A percentile compares a stretch with the other conserved stretches of the same genome.
Conservation (phyloP, 306 rosid species). For the Trifolium fragiferum region DNA sequence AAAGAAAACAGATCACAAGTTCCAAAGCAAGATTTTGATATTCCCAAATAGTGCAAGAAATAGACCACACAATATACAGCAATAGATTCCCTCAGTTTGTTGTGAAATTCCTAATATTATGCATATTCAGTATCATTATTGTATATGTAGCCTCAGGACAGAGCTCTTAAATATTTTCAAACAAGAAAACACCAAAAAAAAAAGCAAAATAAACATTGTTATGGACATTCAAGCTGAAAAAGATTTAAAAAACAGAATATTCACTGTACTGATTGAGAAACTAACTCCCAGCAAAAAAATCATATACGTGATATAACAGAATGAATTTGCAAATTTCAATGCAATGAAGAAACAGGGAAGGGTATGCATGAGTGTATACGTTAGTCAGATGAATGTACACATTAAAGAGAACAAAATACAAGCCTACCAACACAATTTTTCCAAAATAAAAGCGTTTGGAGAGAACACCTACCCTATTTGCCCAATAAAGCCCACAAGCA, state of each 20-base stretch:
- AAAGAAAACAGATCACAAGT: constrained; percentile 27
- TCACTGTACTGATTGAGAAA: constrained; percentile 1
- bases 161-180: constrained; percentile 8
- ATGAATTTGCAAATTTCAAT: constrained; percentile 13
- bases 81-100: constrained; percentile 9
- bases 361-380: constrained; percentile 12
- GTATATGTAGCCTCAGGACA: constrained; percentile 4
- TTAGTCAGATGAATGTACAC: constrained; percentile 1
- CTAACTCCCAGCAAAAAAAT: not conserved
- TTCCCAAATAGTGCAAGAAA: constrained; percentile 15
- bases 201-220: not conserved
- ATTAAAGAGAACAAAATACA: not conserved
- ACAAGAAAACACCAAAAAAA: not conserved
- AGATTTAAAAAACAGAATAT: not conserved
- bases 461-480: constrained; percentile 78
- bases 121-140: not conserved
- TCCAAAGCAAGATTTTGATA: constrained; percentile 16
- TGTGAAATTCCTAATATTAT: not conserved
- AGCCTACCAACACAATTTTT: not conserved
- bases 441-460: constrained; percentile 14
- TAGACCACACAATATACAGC: constrained; percentile 2
- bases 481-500: constrained; percentile 97
- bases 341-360: not conserved
- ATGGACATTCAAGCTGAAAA: constrained; percentile 5
- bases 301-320: not conserved